A percentile compares a stretch with the other conserved stretches of the same genome.
phyloP scores from a whole-genome alignment of 148 eudicot species.

The Dianthus caryophyllus region DNA sequence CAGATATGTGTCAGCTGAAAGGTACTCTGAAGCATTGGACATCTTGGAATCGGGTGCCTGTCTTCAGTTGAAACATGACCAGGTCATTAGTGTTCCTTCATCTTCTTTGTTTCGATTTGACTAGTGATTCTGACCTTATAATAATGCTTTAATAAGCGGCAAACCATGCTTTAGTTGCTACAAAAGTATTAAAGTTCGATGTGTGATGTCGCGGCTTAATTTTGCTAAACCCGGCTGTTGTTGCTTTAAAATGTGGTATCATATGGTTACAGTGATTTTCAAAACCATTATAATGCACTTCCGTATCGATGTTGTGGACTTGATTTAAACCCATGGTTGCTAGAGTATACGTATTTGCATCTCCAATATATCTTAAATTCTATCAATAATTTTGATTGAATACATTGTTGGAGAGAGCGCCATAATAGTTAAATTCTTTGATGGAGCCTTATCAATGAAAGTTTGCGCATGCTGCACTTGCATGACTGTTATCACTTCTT shows the following conservation, averaged over 20 bases:
- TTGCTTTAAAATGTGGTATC: too few species aligned
- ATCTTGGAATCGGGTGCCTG: conserved; percentile 86
- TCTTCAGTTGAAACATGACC: conserved; percentile 71
- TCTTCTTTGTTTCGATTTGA: conserved; percentile 1
- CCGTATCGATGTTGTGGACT: too few species aligned
- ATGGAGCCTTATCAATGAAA: background rate
- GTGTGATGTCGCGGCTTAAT: too few species aligned
- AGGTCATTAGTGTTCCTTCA: conserved; percentile 41
- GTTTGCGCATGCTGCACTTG: background rate
- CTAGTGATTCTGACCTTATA: background rate
- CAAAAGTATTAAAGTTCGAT: too few species aligned
- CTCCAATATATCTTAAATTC: background rate
- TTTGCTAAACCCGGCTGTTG: too few species aligned
- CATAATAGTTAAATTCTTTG: background rate
- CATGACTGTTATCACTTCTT: background rate
- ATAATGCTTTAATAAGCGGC: background rate
- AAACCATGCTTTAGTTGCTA: background rate
- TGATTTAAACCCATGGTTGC: too few species aligned
- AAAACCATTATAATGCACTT: too few species aligned
- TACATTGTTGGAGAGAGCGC: conserved; percentile 2
- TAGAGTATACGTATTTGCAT: background rate
- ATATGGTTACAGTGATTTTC: too few species aligned
- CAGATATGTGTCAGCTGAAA: conserved; percentile 70
- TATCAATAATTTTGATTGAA: background rate
- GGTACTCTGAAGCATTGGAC: conserved; percentile 76